Evolutionary conservation across 2,329 filamentous ascomycete species (phyloP), one percentile per base, ranked within the genome.

Genomic region (Conoideocrella luteorostrata): DNA sequence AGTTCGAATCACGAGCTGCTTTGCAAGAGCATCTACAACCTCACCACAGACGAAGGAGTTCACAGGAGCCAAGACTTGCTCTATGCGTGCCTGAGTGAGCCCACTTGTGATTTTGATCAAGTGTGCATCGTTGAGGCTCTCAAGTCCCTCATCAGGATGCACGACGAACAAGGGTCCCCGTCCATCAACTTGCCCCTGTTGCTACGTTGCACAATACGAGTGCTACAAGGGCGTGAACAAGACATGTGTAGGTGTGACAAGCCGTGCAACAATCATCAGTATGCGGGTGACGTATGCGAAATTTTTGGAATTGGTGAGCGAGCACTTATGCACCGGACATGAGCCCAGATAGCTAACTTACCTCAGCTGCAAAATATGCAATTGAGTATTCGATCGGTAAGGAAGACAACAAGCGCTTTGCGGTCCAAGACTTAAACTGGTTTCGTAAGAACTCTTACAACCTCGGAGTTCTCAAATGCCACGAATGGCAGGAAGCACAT

Each of bases 381-480:
- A 45, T 66, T 24, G 50, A 62, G 46, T 62, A 59, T 15, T 64
- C 56, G 3, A 67, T 56, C 41, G 67, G 67, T 50, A 59, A 53
- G 32, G 54, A 66, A 15, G 69, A 67, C 7, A 61, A 64, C 24
- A 76, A 64, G 48, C 45, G 72, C 1, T 88, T 89, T 56, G 77
- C 74, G 1, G 46, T 72, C 1, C 60, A 70, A 3, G 88, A 95
- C 53, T 69, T 94, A 4, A 76, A 90, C 52, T 95, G 88, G 88
- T 90, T 95, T 58, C 84, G 82, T 29, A 82, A 82, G 49, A 91
- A 86, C 50, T 75, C 84, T 1, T 95, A 94, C 67, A 94, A 93
- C 51, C 61, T 89, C 6, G 82, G 81, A 0, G 63, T 91, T 4
- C 78, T 80, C 47, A 70, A 82, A 51, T 70, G 72, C 2, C 67